A percentile compares a stretch with the other conserved stretches of the same genome.
These are phyloP conservation scores for Tolypocladium tropicale DNA, from an alignment of 2,329 filamentous ascomycete genomes.

Conservation along the genomic window DNA sequence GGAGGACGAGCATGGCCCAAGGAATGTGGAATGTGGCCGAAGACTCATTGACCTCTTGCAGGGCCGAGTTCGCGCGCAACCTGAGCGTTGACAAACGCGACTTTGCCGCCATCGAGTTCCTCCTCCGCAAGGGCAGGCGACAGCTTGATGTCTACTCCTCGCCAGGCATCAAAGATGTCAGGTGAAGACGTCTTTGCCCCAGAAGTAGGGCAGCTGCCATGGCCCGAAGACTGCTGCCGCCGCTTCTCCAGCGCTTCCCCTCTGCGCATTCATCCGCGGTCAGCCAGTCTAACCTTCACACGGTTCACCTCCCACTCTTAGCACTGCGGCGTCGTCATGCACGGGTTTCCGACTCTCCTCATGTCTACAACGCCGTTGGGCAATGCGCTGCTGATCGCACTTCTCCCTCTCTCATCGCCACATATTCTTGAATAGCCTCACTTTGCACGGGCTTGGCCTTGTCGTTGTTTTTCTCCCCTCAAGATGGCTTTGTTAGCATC, in stretches of 20 bases:
- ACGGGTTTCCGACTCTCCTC: conserved; percentile 2
- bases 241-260: neutral
- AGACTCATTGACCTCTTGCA: neutral
- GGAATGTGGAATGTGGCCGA: neutral
- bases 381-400: conserved; percentile 6
- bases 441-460: conserved; percentile 7
- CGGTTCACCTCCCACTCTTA: neutral
- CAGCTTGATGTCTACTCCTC: conserved; percentile 78
- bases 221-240: neutral
- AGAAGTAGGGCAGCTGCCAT: neutral
- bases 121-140: conserved; percentile 69
- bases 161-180: conserved; percentile 69
- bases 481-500: conserved; percentile 19
- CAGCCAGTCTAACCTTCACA: neutral
- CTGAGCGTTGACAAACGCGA: conserved; percentile 66
- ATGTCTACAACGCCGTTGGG: neutral
- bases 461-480: conserved; percentile 2
- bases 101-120: conserved; percentile 75
- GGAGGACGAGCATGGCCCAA: conserved; percentile 4
- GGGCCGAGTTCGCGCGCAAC: conserved; percentile 64
- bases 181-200: conserved; percentile 14
- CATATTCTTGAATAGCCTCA: conserved; percentile 14
- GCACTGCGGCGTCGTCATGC: neutral
- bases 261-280: neutral
- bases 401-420: conserved; percentile 2